A percentile compares a stretch with the other conserved stretches of the same genome.
Evolutionary conservation across 306 rosid species (phyloP).

Genomic region (Vigna angularis): DNA sequence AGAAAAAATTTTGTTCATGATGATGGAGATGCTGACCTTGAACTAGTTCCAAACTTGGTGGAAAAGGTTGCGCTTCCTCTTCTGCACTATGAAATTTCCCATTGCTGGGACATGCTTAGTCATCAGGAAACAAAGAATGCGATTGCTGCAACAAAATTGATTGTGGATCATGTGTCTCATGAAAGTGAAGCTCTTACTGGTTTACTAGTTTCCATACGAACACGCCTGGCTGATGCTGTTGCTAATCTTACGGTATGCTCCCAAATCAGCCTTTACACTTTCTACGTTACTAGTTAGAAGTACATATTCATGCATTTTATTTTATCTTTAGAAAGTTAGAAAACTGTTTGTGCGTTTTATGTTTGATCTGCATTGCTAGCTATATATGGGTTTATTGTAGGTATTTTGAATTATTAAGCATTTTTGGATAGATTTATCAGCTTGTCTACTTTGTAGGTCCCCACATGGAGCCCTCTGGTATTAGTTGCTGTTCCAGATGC

Average conservation of each 20-base stretch:
- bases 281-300: conserved; percentile 1
- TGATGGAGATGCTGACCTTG: conserved; percentile 86
- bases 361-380: conserved; percentile 1
- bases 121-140: conserved; percentile 76
- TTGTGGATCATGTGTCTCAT: conserved; percentile 82
- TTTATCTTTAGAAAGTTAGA: neutral
- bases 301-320: neutral
- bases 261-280: conserved; percentile 17
- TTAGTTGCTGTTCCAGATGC: conserved; percentile 88
- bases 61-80: conserved; percentile 94
- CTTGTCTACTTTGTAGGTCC: conserved; percentile 63
- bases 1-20: conserved; percentile 66
- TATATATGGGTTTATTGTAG: conserved; percentile 20
- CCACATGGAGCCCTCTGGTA: conserved; percentile 83
- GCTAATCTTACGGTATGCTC: conserved; percentile 67
- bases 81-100: conserved; percentile 80
- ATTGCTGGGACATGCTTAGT: conserved; percentile 96
- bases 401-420: conserved; percentile 14
- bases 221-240: conserved; percentile 85
- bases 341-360: conserved; percentile 26
- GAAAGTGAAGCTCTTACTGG: conserved; percentile 87
- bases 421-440: conserved; percentile 30
- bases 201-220: conserved; percentile 71
- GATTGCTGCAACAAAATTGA: conserved; percentile 76
- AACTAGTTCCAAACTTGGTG: conserved; percentile 90